Evolutionary conservation across 371 early-diverging fungal species (phyloP), one percentile per base, ranked within the genome.

Genomic region (Entomophthora muscae): DNA sequence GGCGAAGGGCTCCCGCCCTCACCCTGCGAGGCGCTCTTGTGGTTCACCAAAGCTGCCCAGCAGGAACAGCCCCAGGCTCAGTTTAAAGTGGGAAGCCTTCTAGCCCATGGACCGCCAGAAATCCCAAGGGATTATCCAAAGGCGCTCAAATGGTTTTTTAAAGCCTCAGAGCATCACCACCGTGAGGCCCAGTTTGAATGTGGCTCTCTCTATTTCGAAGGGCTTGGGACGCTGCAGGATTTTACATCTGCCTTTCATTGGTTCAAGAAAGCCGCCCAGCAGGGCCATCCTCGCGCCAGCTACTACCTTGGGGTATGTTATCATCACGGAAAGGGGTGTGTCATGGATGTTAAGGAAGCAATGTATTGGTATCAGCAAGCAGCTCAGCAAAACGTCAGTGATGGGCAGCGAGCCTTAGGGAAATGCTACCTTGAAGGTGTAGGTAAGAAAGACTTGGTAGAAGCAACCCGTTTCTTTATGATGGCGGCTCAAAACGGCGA

Each of bases 101-200:
- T 78, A 58, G 82, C 85, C 67, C 79, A 83, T 63, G 91, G 89
- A 12, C 76, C 85, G 53, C 5, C 78, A 30, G 91, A 89, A 23
- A 67, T 78, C 0, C 57, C 63, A 0, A 73, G 72, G 64, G 74
- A 85, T 67, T 73, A 78, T 53, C 61, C 52, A 3, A 51, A 69
- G 24, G 87, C 82, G 21, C 73, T 81, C 13, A 70, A 76, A 53
- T 90, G 88, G 88, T 90, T 85, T 70, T 74, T 67, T 13, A 70
- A 71, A 56, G 87, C 90, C 0, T 86, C 88, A 0, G 59, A 73
- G 0, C 86, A 84, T 66, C 84, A 85, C 1, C 85, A 89, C 65
- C 75, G 83, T 7, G 64, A 84, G 26, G 86, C 89, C 30, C 86
- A 87, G 67, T 84, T 88, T 71, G 83, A 84, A 66, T 86, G 83